phyloP scores from a whole-genome alignment of 73 alveolate species.

The Paramecium primaurelia region DNA sequence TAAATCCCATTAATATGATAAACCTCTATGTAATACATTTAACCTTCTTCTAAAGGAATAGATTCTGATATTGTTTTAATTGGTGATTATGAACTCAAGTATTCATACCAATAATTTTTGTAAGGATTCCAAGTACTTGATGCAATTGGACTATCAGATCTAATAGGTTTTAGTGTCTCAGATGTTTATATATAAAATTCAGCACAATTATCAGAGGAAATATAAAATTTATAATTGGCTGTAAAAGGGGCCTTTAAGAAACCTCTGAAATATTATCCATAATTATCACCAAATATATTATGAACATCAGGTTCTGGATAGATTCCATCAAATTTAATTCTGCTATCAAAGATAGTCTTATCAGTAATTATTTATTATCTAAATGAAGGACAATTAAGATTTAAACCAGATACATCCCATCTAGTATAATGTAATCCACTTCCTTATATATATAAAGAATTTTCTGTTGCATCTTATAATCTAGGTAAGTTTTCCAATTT shows the following conservation, averaged over 20 bases:
- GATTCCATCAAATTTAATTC: neutral
- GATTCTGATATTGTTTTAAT: neutral
- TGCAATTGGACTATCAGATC: neutral
- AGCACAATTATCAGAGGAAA: slow-evolving; percentile 37
- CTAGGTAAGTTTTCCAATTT: neutral
- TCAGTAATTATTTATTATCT: neutral
- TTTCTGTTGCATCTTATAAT: neutral
- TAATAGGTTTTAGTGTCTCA: neutral
- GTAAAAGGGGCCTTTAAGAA: slow-evolving; percentile 29
- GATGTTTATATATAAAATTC: neutral
- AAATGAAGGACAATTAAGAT: neutral
- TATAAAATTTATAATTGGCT: slow-evolving; percentile 9
- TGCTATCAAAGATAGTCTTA: neutral
- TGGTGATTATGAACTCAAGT: neutral
- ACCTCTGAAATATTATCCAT: slow-evolving; percentile 37
- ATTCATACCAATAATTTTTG: slow-evolving; percentile 36
- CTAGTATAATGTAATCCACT: slow-evolving; percentile 14
- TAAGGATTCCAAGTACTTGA: neutral
- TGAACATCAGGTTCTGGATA: slow-evolving; percentile 35
- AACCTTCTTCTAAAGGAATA: neutral
- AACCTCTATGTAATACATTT: neutral
- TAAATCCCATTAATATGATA: neutral
- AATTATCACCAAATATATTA: neutral
- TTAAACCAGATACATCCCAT: neutral
- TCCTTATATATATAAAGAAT: neutral